A percentile compares a stretch with the other conserved stretches of the same genome.
phyloP scores from a whole-genome alignment of 441 rosid species.

The Arabidopsis hybrid region DNA sequence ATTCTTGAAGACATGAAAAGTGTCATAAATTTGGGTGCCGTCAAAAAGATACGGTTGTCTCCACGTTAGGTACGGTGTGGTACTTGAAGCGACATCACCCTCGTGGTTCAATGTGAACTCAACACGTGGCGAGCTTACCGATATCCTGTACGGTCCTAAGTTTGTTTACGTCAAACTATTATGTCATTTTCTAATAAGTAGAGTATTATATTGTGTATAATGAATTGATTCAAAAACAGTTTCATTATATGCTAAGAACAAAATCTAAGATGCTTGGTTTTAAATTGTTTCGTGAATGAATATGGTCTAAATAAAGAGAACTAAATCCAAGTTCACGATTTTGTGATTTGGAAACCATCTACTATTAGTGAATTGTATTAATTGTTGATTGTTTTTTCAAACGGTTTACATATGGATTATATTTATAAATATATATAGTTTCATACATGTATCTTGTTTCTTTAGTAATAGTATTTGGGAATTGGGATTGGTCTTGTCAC shows the following conservation, averaged over 20 bases:
- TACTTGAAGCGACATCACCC: constrained; percentile 41
- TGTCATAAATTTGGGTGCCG: constrained; percentile 36
- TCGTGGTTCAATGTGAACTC: constrained; percentile 37
- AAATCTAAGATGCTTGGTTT: constrained; percentile 41
- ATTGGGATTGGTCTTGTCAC: background rate
- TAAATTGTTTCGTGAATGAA: constrained; percentile 28
- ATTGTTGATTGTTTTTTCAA: constrained; percentile 5
- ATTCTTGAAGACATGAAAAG: constrained; percentile 35
- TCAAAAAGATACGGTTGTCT: constrained; percentile 46
- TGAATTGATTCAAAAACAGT: background rate
- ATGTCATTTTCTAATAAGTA: constrained; percentile 20
- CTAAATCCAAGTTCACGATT: constrained; percentile 39
- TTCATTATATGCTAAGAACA: constrained; percentile 34
- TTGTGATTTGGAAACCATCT: constrained; percentile 30
- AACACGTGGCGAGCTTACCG: constrained; percentile 37
- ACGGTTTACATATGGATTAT: constrained; percentile 1
- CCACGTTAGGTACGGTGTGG: constrained; percentile 48
- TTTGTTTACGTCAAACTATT: constrained; percentile 37
- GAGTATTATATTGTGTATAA: background rate
- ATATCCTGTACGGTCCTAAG: constrained; percentile 41
- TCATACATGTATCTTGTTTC: background rate
- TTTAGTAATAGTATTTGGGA: background rate
- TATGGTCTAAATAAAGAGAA: constrained; percentile 38
- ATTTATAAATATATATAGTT: background rate
- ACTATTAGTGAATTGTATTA: background rate